Evolutionary conservation across 331 rosid genomes (phyloP).

Genomic region (Malus hybrid): DNA sequence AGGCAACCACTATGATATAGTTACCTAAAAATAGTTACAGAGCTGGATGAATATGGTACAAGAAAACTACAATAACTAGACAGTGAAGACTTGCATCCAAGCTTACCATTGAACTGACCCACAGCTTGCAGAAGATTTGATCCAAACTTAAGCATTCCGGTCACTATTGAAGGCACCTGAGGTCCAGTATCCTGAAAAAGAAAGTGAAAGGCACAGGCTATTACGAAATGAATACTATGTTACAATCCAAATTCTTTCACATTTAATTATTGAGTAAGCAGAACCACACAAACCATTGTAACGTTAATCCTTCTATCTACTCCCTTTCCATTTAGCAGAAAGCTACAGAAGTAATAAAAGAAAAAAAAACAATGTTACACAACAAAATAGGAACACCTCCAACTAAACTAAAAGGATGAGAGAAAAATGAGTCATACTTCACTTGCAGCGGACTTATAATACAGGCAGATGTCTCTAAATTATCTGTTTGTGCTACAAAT

Average conservation of each 20-base stretch:
- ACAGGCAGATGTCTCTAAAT: constrained; percentile 71
- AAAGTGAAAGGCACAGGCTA: constrained; percentile 12
- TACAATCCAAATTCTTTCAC: constrained; percentile 13
- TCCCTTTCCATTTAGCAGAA: constrained; percentile 86
- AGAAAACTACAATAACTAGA: constrained; percentile 19
- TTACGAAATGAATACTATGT: constrained; percentile 10
- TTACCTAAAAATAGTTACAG: constrained; percentile 53
- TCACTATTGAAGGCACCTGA: constrained; percentile 74
- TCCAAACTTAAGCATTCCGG: constrained; percentile 60
- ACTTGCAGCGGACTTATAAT: constrained; percentile 81
- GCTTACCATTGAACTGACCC: constrained; percentile 81
- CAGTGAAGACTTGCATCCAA: constrained; percentile 14
- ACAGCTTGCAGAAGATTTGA: constrained; percentile 87
- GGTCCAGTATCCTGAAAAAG: constrained; percentile 78
- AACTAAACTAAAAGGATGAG: constrained; percentile 6
- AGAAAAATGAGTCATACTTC: constrained; percentile 43
- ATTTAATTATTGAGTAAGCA: constrained; percentile 10
- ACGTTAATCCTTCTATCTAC: constrained; percentile 46
- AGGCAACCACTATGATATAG: constrained; percentile 64
- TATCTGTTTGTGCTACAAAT: constrained; percentile 75
- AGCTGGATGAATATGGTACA: constrained; percentile 6
- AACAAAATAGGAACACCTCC: not conserved
- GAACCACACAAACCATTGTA: constrained; percentile 45
- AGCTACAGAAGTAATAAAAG: constrained; percentile 33
- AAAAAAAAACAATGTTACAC: not conserved